phyloP scores from a whole-genome alignment of 1,284 basidiomycete genomes.

The Inonotus hispidus region DNA sequence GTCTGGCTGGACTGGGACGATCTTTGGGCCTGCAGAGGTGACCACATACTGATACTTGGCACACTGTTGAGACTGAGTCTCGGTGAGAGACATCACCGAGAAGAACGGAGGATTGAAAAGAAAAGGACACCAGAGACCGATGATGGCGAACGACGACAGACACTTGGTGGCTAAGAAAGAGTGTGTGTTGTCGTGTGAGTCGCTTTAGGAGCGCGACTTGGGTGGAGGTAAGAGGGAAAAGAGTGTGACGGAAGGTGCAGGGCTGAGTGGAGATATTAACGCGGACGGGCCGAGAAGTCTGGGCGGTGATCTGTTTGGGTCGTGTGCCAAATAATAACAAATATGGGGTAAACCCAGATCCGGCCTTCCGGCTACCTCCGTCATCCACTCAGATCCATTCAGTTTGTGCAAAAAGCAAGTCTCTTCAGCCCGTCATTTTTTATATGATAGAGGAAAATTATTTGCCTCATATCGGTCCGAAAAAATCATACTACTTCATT shows the following conservation, averaged over 20 bases:
- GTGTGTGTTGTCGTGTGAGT: neutral
- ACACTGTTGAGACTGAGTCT: conserved; percentile 33
- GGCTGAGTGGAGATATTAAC: neutral
- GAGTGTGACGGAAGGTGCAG: neutral
- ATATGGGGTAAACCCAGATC: neutral
- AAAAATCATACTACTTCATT: neutral
- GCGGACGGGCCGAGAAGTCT: neutral
- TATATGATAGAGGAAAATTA: neutral
- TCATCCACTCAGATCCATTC: neutral
- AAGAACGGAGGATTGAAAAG: neutral
- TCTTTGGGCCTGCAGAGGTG: conserved; percentile 59
- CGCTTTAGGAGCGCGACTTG: conserved; percentile 14
- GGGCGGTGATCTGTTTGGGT: neutral
- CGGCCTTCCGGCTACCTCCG: neutral
- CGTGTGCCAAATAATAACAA: neutral
- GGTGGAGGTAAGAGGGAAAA: conserved; percentile 19
- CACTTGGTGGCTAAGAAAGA: neutral
- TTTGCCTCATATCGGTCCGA: neutral
- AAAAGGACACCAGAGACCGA: neutral
- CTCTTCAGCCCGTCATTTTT: neutral
- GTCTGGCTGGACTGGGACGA: conserved; percentile 56
- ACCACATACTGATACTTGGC: conserved; percentile 71
- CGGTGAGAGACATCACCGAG: conserved; percentile 49
- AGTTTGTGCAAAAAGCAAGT: too few species aligned
- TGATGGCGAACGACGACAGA: neutral